phyloP scores from a whole-genome alignment of 176 grass and related monocot genomes.

The Aegilops umbellulata region DNA sequence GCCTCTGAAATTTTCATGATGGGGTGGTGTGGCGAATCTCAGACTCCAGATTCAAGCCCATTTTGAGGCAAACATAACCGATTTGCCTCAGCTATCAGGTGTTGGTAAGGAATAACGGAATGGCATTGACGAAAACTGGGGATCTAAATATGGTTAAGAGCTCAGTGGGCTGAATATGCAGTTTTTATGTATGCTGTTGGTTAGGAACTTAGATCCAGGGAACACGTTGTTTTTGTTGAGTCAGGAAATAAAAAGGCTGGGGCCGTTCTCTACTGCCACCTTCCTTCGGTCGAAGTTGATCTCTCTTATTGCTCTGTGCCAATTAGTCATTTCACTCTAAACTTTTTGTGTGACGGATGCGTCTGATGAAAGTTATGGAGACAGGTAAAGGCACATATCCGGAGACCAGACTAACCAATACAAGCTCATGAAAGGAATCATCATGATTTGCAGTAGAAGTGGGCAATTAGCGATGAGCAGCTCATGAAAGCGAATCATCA shows the following conservation, averaged over 20 bases:
- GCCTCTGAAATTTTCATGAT: background rate
- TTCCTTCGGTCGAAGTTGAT: background rate
- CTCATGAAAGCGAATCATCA: background rate
- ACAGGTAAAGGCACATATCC: background rate
- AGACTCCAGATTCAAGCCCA: background rate
- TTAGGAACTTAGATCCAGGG: background rate
- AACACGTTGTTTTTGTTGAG: conserved; percentile 5
- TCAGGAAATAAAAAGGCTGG: conserved; percentile 15
- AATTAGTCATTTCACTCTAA: background rate
- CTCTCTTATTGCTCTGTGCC: background rate
- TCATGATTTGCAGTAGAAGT: background rate
- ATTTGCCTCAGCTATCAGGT: background rate
- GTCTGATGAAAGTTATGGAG: no score
- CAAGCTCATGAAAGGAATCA: background rate
- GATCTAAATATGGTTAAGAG: background rate
- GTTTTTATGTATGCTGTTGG: background rate
- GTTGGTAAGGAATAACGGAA: conserved; percentile 16
- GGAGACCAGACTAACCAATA: background rate
- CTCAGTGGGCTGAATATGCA: conserved; percentile 7
- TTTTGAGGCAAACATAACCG: background rate
- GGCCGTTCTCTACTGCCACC: background rate
- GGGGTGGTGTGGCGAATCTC: background rate
- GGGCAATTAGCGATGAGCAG: background rate
- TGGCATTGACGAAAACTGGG: background rate
- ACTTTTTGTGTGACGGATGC: background rate